Percentiles rank a stretch among this genome's conserved stretches.
phyloP scores from a whole-genome alignment of 345 rosid genomes.

The rapeseed (Brassica napus) region Da-Ae NC_063435.1:26208001-26208500 shows the following conservation, averaged over 20 bases:
- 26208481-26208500: constrained; percentile 51
- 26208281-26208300: constrained; percentile 40
- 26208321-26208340: constrained; percentile 39
- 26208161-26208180: constrained; percentile 52
- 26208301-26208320: constrained; percentile 42
- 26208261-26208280: constrained; percentile 60
- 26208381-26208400: constrained; percentile 47
- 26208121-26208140: constrained; percentile 58
- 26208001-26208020: constrained; percentile 67
- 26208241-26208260: constrained; percentile 91
- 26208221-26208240: constrained; percentile 90
- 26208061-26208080: constrained; percentile 70
- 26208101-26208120: constrained; percentile 82
- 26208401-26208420: constrained; percentile 71
- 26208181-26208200: constrained; percentile 56
- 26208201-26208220: constrained; percentile 74
- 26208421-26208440: constrained; percentile 76
- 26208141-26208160: constrained; percentile 33
- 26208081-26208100: constrained; percentile 72
- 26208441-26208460: constrained; percentile 87
- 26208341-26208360: constrained; percentile 33
- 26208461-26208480: constrained; percentile 65
- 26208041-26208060: constrained; percentile 80
- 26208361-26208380: constrained; percentile 22
- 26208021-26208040: constrained; percentile 85